These are phyloP conservation scores for Aegilops speltoides DNA, from an alignment of 176 grass and related monocot genomes.

Conservation along the genomic window DNA sequence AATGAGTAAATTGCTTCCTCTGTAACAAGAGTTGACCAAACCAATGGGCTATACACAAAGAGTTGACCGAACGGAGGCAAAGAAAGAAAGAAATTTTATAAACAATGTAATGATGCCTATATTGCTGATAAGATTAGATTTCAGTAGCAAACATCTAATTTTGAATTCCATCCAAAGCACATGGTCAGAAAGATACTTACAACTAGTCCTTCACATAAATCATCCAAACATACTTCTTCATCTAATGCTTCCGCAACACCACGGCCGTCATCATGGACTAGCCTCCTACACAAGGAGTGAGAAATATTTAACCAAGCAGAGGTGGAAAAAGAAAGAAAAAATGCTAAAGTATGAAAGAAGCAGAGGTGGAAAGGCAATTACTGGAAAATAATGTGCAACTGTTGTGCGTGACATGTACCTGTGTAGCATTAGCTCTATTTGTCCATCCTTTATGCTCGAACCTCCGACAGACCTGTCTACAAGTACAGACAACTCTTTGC, in stretches of 20 bases:
- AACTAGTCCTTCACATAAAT: constrained; percentile 71
- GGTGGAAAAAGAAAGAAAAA: background rate
- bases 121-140: no score
- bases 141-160: background rate
- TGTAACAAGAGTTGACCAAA: no score
- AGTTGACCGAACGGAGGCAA: no score
- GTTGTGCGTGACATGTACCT: constrained; percentile 39
- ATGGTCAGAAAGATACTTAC: constrained; percentile 48
- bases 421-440: constrained; percentile 94
- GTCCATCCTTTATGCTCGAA: constrained; percentile 86
- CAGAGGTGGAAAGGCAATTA: no score
- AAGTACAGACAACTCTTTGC: constrained; percentile 72
- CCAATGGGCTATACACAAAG: no score
- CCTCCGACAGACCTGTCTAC: constrained; percentile 89
- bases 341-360: constrained; percentile 8
- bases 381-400: constrained; percentile 16
- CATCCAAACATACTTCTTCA: constrained; percentile 71
- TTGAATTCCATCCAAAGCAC: background rate
- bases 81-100: no score
- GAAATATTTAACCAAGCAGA: constrained; percentile 3
- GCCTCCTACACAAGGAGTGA: constrained; percentile 57
- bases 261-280: constrained; percentile 78
- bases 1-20: no score
- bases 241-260: constrained; percentile 85
- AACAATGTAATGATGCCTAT: no score